phyloP scores from a whole-genome alignment of 495 filamentous ascomycete genomes.

The Durotheca rogersii region DNA sequence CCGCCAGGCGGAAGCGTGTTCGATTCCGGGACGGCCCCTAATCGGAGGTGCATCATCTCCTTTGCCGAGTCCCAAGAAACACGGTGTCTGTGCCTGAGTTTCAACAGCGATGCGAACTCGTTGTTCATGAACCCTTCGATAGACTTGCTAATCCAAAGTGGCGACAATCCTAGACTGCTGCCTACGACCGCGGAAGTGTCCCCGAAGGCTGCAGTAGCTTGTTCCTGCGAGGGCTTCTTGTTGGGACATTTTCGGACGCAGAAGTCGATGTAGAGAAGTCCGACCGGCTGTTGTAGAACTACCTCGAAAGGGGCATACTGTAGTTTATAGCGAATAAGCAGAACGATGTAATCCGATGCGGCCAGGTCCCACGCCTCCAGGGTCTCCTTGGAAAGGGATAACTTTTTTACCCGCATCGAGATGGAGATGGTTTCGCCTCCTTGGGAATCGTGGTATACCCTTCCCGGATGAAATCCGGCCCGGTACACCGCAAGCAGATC shows the following conservation, averaged over 20 bases:
- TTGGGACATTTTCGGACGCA: conserved; percentile 54
- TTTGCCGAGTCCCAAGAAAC: conserved; percentile 75
- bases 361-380: conserved; percentile 76
- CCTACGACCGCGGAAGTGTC: neutral
- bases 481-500: conserved; percentile 64
- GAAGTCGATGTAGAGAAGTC: conserved; percentile 22
- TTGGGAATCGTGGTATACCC: conserved; percentile 48
- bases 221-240: conserved; percentile 55
- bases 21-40: neutral
- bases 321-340: conserved; percentile 67
- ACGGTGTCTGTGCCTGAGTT: conserved; percentile 52
- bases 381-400: conserved; percentile 75
- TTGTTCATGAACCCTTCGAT: conserved; percentile 69
- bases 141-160: conserved; percentile 70
- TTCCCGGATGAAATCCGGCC: conserved; percentile 76
- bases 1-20: neutral
- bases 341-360: conserved; percentile 67
- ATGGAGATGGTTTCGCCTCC: conserved; percentile 57
- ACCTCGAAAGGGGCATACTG: conserved; percentile 58
- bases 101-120: conserved; percentile 63
- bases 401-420: conserved; percentile 64
- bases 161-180: conserved; percentile 40
- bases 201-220: conserved; percentile 56
- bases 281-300: conserved; percentile 7
- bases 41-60: conserved; percentile 39